Conservation (phyloP, 2,329 filamentous ascomycete genomes). For the Lasiodiplodia sp. region DNA sequence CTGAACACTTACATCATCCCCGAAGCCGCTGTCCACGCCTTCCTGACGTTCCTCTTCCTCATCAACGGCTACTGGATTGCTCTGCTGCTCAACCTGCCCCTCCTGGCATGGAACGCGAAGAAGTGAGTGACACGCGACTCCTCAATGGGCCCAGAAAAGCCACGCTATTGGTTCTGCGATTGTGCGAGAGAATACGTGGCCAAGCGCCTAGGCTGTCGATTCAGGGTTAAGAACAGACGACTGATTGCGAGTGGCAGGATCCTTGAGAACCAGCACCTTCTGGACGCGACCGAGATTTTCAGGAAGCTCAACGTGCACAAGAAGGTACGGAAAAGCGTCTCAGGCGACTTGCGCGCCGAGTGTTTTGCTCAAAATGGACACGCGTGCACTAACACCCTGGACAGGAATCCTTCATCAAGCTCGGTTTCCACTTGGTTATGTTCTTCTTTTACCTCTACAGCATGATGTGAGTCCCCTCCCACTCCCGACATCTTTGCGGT, state of each 20-base stretch:
- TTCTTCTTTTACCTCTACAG: conserved; percentile 99
- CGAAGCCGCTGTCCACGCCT: conserved; percentile 95
- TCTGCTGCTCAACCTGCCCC: conserved; percentile 87
- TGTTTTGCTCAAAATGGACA: background rate
- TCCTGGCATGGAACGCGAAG: conserved; percentile 93
- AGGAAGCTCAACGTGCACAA: conserved; percentile 98
- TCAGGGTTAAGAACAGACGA: conserved; percentile 21
- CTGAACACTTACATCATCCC: conserved; percentile 99
- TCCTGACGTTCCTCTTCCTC: conserved; percentile 93
- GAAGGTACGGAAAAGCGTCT: conserved; percentile 68
- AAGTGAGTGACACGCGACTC: conserved; percentile 71
- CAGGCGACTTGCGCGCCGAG: background rate
- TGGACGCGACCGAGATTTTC: conserved; percentile 99
- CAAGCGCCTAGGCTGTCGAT: background rate
- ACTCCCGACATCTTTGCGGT: background rate
- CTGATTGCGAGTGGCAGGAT: conserved; percentile 69
- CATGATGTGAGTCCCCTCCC: conserved; percentile 69
- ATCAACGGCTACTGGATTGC: conserved; percentile 99
- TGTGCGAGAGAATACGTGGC: conserved; percentile 14
- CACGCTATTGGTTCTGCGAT: background rate
- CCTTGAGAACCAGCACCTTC: conserved; percentile 92
- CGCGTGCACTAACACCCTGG: background rate
- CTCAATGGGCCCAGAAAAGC: conserved; percentile 4
- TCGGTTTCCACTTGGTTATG: conserved; percentile 98
- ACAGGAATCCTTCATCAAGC: conserved; percentile 98